These are phyloP conservation scores for Colletotrichum agaves DNA, from an alignment of 2,329 filamentous ascomycete genomes.

Conservation along the genomic window DNA sequence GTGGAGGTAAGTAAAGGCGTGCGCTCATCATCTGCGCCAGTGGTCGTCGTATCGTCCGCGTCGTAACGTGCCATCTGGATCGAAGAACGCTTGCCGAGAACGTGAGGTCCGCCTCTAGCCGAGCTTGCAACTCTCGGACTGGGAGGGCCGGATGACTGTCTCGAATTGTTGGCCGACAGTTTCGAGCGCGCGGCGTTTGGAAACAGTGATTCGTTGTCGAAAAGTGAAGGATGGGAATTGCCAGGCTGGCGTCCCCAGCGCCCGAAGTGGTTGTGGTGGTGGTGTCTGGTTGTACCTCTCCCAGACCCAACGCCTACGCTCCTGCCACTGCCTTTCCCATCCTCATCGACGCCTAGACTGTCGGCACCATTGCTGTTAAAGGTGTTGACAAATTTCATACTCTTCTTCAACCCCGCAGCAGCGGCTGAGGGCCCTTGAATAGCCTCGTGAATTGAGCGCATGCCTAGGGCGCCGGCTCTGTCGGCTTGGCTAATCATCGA, in stretches of 20 bases:
- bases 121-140: slow-evolving; percentile 65
- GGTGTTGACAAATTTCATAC: slow-evolving; percentile 94
- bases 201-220: slow-evolving; percentile 84
- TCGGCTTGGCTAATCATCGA: slow-evolving; percentile 81
- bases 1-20: slow-evolving; percentile 78
- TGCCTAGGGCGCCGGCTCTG: slow-evolving; percentile 52
- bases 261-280: slow-evolving; percentile 75
- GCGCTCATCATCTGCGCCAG: slow-evolving; percentile 85
- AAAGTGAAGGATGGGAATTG: slow-evolving; percentile 76
- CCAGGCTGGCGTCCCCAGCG: slow-evolving; percentile 78
- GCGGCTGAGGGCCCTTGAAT: slow-evolving; percentile 49
- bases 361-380: slow-evolving; percentile 71
- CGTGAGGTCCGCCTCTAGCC: slow-evolving; percentile 41
- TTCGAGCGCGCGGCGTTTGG: slow-evolving; percentile 73
- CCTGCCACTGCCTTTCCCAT: slow-evolving; percentile 71
- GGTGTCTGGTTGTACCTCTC: slow-evolving; percentile 76
- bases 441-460: slow-evolving; percentile 69
- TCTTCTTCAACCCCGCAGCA: slow-evolving; percentile 77
- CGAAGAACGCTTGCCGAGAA: slow-evolving; percentile 60
- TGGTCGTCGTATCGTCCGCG: slow-evolving; percentile 67
- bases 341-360: slow-evolving; percentile 69
- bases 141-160: slow-evolving; percentile 74
- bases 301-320: slow-evolving; percentile 69
- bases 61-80: slow-evolving; percentile 77
- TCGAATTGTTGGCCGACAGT: slow-evolving; percentile 64